These are phyloP conservation scores for Colletotrichum truncatum DNA, from an alignment of 2,329 filamentous ascomycete genomes.

Conservation along the genomic window DNA sequence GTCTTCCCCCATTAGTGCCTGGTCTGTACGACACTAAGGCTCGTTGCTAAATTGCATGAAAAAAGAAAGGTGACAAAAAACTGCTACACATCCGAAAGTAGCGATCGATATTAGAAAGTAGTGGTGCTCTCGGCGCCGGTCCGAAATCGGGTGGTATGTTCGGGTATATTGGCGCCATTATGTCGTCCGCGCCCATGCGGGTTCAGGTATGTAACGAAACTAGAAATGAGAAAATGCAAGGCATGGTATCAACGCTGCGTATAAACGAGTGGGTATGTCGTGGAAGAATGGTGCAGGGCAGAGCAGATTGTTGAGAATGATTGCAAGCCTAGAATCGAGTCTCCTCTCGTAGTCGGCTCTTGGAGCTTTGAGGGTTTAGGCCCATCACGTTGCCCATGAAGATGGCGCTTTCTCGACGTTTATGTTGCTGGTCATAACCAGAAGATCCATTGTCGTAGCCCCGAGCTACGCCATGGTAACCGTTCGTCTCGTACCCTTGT, in stretches of 20 bases:
- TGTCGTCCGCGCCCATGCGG: slow-evolving; percentile 15
- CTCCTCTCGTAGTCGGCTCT: slow-evolving; percentile 64
- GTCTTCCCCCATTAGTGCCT: background rate
- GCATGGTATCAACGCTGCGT: slow-evolving; percentile 32
- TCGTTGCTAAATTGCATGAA: background rate
- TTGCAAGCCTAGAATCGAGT: slow-evolving; percentile 52
- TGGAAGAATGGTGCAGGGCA: slow-evolving; percentile 28
- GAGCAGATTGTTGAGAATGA: slow-evolving; percentile 22
- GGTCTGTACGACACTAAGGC: background rate
- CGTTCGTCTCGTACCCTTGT: slow-evolving; percentile 34
- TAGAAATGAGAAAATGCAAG: slow-evolving; percentile 21
- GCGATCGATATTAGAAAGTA: slow-evolving; percentile 25
- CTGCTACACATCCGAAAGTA: background rate
- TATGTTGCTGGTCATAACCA: slow-evolving; percentile 51
- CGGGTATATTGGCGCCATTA: slow-evolving; percentile 28
- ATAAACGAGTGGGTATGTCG: slow-evolving; percentile 44
- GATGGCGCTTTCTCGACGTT: slow-evolving; percentile 69
- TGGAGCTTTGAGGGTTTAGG: slow-evolving; percentile 59
- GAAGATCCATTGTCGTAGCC: slow-evolving; percentile 45
- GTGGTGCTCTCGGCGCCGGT: slow-evolving; percentile 33
- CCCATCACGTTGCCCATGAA: slow-evolving; percentile 61
- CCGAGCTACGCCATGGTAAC: slow-evolving; percentile 27
- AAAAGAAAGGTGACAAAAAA: background rate
- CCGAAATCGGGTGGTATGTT: slow-evolving; percentile 29
- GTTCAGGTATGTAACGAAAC: slow-evolving; percentile 9